Conservation (phyloP, 257 asterid species). For the Lavandula angustifolia region DNA sequence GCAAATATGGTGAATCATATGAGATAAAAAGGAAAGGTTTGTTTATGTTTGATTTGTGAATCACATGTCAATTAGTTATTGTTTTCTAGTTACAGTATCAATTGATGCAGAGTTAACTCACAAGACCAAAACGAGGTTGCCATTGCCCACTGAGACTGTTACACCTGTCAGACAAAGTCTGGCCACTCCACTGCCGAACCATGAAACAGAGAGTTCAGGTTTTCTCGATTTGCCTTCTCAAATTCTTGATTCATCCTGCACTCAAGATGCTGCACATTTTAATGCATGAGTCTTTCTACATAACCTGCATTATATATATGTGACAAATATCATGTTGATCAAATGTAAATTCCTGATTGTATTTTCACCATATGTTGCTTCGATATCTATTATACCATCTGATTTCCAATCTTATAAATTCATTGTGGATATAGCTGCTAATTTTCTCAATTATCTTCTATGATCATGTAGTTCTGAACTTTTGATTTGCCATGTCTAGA, state of each 20-base stretch:
- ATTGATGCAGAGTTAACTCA: conserved; percentile 48
- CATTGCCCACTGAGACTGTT: conserved; percentile 36
- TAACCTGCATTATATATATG: conserved; percentile 20
- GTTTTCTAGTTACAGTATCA: conserved; percentile 27
- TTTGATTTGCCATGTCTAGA: conserved; percentile 46
- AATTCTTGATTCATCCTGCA: conserved; percentile 25
- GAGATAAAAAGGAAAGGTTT: conserved; percentile 37
- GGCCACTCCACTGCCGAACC: conserved; percentile 34
- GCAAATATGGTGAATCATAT: conserved; percentile 30
- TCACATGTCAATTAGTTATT: conserved; percentile 11
- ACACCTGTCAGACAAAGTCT: conserved; percentile 44
- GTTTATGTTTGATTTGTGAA: conserved; percentile 16
- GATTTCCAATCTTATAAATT: conserved; percentile 22
- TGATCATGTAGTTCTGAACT: conserved; percentile 25
- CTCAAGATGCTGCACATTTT: conserved; percentile 17
- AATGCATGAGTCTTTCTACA: conserved; percentile 26
- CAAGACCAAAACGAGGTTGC: conserved; percentile 32
- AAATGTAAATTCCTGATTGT: background rate
- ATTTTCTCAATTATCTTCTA: conserved; percentile 19
- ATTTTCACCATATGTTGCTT: background rate
- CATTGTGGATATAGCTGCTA: conserved; percentile 6
- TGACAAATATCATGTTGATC: background rate
- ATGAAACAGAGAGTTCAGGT: conserved; percentile 47
- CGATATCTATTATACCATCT: conserved; percentile 12
- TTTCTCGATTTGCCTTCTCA: conserved; percentile 28